These are phyloP conservation scores for Lasiodiplodia gonubiensis DNA, from an alignment of 2,329 filamentous ascomycete species.

Conservation along the genomic window DNA sequence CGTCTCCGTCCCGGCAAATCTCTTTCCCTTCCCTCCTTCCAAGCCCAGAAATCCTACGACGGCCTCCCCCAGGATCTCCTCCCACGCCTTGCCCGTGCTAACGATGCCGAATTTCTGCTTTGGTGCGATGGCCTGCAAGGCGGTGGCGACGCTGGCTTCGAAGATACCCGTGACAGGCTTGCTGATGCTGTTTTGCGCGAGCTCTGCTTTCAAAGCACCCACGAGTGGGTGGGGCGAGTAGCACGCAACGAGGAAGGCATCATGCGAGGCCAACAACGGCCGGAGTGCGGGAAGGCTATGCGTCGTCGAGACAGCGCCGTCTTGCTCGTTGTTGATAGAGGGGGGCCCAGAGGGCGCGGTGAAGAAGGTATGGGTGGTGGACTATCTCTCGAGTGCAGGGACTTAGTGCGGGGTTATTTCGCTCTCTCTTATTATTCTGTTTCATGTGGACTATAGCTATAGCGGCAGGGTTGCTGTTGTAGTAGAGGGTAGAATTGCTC, in stretches of 20 bases:
- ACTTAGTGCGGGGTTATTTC: constrained; percentile 43
- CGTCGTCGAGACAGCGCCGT: constrained; percentile 67
- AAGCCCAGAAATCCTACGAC: constrained; percentile 68
- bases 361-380: constrained; percentile 64
- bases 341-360: constrained; percentile 70
- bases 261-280: constrained; percentile 57
- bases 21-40: constrained; percentile 30
- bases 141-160: constrained; percentile 75
- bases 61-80: constrained; percentile 70
- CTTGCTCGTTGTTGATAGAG: constrained; percentile 78
- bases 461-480: not conserved
- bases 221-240: constrained; percentile 86
- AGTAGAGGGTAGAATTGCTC: not conserved
- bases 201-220: constrained; percentile 58
- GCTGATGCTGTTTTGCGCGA: constrained; percentile 36
- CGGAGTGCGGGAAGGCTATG: constrained; percentile 65
- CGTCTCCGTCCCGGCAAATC: constrained; percentile 80
- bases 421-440: too few species aligned
- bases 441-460: not conserved
- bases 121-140: constrained; percentile 61
- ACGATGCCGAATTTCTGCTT: constrained; percentile 79
- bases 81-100: constrained; percentile 85
- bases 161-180: constrained; percentile 81
- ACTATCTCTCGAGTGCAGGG: constrained; percentile 38
- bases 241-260: constrained; percentile 86